Evolutionary conservation across 306 rosid species (phyloP).

Genomic region (Vigna angularis): DNA sequence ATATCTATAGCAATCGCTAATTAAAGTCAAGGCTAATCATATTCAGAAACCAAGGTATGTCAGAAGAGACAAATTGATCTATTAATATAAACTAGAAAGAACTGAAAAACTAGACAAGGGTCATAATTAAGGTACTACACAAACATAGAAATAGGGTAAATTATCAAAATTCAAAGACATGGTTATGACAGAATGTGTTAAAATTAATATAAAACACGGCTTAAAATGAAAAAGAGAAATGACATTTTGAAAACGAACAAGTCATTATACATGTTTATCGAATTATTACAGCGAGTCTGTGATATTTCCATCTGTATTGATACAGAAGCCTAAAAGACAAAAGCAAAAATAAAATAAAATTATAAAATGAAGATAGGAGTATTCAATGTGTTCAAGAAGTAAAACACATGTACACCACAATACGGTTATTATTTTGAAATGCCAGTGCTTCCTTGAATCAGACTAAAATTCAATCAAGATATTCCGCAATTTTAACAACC

Average conservation of each 20-base stretch:
- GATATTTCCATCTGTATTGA: not conserved
- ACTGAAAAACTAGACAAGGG: not conserved
- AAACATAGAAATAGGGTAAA: not conserved
- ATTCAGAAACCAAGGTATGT: not conserved
- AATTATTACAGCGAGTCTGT: not conserved
- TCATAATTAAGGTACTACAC: not conserved
- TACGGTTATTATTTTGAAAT: not conserved
- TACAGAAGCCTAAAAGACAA: not conserved
- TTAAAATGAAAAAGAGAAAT: not conserved
- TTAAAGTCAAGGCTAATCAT: not conserved
- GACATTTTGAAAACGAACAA: not conserved
- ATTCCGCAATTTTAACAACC: constrained; percentile 21
- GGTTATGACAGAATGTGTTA: not conserved
- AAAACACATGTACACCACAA: not conserved
- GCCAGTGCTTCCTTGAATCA: not conserved
- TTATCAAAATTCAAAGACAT: not conserved
- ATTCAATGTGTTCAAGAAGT: not conserved
- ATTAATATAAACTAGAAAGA: not conserved
- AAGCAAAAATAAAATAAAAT: not conserved
- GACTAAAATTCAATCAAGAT: constrained; percentile 13
- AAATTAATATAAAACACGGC: not conserved
- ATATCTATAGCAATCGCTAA: not conserved
- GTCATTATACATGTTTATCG: not conserved
- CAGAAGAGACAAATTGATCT: constrained; percentile 26
- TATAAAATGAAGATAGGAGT: not conserved